A percentile compares a stretch with the other conserved stretches of the same genome.
phyloP scores from a whole-genome alignment of 192 early-diverging fungal species.

The Coemansia sp. region DNA sequence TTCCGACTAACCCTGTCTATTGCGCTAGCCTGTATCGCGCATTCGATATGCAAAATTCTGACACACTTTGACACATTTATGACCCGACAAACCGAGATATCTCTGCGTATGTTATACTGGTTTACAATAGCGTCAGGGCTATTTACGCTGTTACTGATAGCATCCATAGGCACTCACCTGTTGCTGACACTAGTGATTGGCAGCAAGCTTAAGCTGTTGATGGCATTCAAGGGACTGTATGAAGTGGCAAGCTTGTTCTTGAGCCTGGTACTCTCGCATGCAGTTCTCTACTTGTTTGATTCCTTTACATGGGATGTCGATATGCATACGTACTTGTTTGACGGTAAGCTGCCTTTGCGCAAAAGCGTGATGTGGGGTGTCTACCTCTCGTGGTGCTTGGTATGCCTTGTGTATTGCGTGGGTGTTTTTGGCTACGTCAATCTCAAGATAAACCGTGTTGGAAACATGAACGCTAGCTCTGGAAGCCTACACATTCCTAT shows the following conservation, averaged over 20 bases:
- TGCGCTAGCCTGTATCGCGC: neutral
- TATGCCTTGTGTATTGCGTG: neutral
- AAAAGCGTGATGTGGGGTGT: neutral
- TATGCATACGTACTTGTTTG: neutral
- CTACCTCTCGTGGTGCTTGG: neutral
- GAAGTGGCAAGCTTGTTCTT: neutral
- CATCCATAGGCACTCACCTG: neutral
- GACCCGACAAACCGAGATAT: neutral
- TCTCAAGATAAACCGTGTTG: neutral
- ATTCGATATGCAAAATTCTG: conserved; percentile 1
- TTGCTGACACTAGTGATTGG: conserved; percentile 6
- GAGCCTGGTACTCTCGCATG: conserved; percentile 10
- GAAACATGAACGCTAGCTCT: neutral
- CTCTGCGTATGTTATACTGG: conserved; percentile 12
- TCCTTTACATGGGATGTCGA: neutral
- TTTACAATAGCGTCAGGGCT: conserved; percentile 3
- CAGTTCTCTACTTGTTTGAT: conserved; percentile 15
- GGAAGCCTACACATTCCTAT: no score
- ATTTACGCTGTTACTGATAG: neutral
- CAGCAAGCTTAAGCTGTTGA: no score
- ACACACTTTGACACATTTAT: neutral
- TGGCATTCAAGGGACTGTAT: no score
- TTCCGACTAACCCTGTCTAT: conserved; percentile 12
- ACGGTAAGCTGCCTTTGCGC: neutral
- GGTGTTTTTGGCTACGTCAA: neutral